phyloP scores from a whole-genome alignment of 2,329 filamentous ascomycete genomes.

The Ophiostoma himal-ulmi region DNA sequence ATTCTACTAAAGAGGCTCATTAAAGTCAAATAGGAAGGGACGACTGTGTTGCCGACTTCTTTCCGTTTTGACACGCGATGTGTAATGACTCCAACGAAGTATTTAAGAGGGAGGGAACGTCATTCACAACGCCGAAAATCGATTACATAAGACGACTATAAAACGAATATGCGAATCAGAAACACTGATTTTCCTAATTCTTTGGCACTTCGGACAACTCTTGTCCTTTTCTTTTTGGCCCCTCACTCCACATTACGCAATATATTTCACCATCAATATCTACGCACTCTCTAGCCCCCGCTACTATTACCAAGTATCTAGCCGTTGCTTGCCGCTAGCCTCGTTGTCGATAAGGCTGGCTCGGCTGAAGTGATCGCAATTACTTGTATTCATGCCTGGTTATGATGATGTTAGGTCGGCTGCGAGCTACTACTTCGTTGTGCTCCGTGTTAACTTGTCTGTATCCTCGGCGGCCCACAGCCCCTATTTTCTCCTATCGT shows the following conservation, averaged over 20 bases:
- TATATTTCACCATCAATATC: not conserved
- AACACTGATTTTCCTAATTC: not conserved
- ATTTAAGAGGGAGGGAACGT: not conserved
- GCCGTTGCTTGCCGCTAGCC: not conserved
- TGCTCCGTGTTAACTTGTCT: not conserved
- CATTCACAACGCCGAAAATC: not conserved
- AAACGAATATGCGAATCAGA: not conserved
- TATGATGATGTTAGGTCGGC: too few relatives aligned
- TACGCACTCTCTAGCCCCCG: not conserved
- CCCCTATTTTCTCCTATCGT: conserved; percentile 2
- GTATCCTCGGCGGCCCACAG: not conserved
- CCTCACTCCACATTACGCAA: conserved; percentile 1
- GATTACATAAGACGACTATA: not conserved
- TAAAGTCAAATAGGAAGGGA: not conserved
- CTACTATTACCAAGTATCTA: not conserved
- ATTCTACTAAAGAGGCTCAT: conserved; percentile 17
- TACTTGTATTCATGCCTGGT: not conserved
- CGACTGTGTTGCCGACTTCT: not conserved
- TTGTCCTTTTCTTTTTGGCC: not conserved
- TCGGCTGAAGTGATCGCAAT: not conserved
- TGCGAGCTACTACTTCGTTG: not conserved
- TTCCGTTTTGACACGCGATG: not conserved
- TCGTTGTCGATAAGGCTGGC: not conserved
- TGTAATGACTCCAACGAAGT: not conserved
- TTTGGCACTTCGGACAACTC: not conserved